Evolutionary conservation across 2,329 filamentous ascomycete species (phyloP), one percentile per base, ranked within the genome.

Genomic region (Fusarium pseudoanthophilum): DNA sequence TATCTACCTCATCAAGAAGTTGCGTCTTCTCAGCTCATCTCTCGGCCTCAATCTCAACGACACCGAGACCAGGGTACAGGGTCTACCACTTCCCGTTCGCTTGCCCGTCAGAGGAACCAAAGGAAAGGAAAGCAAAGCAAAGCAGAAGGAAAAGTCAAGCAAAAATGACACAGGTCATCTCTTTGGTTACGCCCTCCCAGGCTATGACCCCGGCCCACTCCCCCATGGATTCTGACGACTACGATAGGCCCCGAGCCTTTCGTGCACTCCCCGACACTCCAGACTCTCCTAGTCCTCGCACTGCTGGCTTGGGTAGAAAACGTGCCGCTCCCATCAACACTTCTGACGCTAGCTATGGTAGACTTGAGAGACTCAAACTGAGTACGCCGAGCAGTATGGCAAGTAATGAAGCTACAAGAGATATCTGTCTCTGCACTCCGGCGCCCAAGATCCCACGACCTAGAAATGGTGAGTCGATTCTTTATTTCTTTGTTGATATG

Each of bases 381-480:
- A 77, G 73, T 45, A 77, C 79, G 34, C 74, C 80, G n/a, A 73
- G 66, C 52, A 77, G 68, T 36, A 76, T 78, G 75, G 76, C 76
- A 59, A 75, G 75, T 36, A 80, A 74, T 43, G 80, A 82, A 48
- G 75, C 72, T n/a, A 69, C 78, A 39, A 78, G 82, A 59, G 86
- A 88, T 52, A 86, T 89, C 39, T 90, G 88, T 79, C 83, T 90
- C 69, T 90, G 88, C 75, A 85, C 87, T 18, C 87, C 87, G 49
- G 84, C 85, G 24, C 87, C 87, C 9, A 90, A 89, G 77, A 86
- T 90, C 52, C 88, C 88, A 7, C 83, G 88, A 64, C 88, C 88
- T 61, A 83, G 88, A 52, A 90, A 90, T 77, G 88, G 88, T 90
- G 82, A 82, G 88, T 83, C 48, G 18, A 39, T 45, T 60, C 62